Conservation (phyloP, 2,329 filamentous ascomycete species). For the Talaromyces sp. region DNA sequence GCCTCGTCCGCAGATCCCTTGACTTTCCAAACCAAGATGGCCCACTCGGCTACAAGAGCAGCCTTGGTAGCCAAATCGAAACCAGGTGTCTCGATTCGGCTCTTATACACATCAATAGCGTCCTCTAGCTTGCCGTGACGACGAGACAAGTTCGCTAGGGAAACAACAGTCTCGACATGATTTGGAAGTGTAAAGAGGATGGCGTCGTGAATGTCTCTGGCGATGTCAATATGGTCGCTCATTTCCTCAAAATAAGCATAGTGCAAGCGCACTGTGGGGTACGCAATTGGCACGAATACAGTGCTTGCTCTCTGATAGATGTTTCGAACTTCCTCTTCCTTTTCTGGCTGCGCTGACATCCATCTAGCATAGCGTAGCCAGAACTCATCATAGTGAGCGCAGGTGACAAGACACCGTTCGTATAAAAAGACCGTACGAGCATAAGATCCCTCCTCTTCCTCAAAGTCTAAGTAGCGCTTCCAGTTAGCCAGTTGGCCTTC, state of each 20-base stretch:
- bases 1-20: conserved; percentile 78
- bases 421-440: conserved; percentile 76
- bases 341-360: conserved; percentile 77
- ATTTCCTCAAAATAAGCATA: conserved; percentile 96
- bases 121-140: conserved; percentile 79
- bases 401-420: conserved; percentile 87
- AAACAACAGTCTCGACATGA: conserved; percentile 81
- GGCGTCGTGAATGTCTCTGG: conserved; percentile 77
- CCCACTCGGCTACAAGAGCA: conserved; percentile 83
- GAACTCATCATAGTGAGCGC: conserved; percentile 93
- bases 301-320: conserved; percentile 86
- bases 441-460: conserved; percentile 79
- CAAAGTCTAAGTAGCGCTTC: conserved; percentile 95
- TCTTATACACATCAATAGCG: conserved; percentile 77
- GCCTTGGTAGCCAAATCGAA: conserved; percentile 79
- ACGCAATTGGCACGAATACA: conserved; percentile 80
- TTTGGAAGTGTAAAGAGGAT: conserved; percentile 73
- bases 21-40: conserved; percentile 78
- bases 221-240: conserved; percentile 68
- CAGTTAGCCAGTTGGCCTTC: conserved; percentile 81
- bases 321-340: conserved; percentile 84
- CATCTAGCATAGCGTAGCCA: conserved; percentile 96
- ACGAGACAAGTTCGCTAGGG: conserved; percentile 79
- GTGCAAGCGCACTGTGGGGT: conserved; percentile 77
- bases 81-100: conserved; percentile 68